Evolutionary conservation across 2,329 filamentous ascomycete genomes (phyloP), one percentile per base, ranked within the genome.

Genomic region (Falciphora oryzae): DNA sequence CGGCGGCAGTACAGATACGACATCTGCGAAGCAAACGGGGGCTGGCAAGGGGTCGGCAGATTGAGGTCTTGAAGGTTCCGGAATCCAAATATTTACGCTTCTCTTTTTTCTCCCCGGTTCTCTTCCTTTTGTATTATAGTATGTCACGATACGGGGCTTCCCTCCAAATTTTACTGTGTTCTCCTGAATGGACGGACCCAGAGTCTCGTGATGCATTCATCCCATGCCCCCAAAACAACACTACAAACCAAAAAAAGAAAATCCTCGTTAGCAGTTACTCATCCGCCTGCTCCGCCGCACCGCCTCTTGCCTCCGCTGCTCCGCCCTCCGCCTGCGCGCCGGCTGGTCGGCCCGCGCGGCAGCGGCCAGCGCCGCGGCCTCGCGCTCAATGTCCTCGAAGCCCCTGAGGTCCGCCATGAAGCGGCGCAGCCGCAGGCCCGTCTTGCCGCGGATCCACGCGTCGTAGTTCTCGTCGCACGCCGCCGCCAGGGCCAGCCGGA

Each of bases 401-500:
- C 76, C 77, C 69, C 78, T 81, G 53, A 87, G 69, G 68, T 85
- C 83, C 4, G 82, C 82, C 22, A 87, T 71, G 66, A 87, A 85
- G 8, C 79, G 79, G 44, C 85, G 78, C 59, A 86, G 78, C 18
- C 81, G 75, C 29, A 84, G 70, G 0, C 85, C 85, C 0, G 83
- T 85, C 66, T 79, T 78, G 28, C 79, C 74, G 32, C 78, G 75
- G 64, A 87, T 81, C 71, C 80, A 80, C 0, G 77, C 77, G 69
- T 87, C 83, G 2, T 85, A 78, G 50, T 79, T 74, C 64, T 83
- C 79, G 64, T 86, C 80, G 62, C 83, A 85, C 5, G 84, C 84
- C 14, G 84, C 85, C 6, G 81, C 81, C 35, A 82, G 79, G 6
- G 83, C 83, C 56, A 86, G 79, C 66, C 83, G 81, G 14, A 87